Percentiles rank a stretch among this genome's conserved stretches.
These are phyloP conservation scores for Tremella fuciformis DNA, from an alignment of 768 basidiomycete species.

Conservation along the genomic window DNA sequence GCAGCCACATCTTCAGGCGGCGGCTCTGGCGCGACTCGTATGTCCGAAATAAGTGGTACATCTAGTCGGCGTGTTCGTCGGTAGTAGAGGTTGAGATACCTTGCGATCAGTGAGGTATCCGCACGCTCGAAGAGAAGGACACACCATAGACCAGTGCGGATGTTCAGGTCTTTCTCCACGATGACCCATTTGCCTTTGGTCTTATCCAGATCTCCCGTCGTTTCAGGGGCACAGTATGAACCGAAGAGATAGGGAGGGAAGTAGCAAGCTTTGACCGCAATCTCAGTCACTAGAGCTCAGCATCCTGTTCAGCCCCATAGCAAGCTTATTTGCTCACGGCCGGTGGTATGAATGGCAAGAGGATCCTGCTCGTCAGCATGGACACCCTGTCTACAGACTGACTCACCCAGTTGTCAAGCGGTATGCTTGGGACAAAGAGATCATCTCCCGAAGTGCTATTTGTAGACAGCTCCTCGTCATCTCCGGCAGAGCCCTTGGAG, in stretches of 20 bases:
- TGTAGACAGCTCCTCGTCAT: slow-evolving; percentile 66
- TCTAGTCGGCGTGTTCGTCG: slow-evolving; percentile 79
- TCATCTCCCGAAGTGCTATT: slow-evolving; percentile 10
- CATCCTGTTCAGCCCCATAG: background rate
- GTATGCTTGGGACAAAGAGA: slow-evolving; percentile 66
- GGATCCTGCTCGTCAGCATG: slow-evolving; percentile 57
- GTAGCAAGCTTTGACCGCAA: slow-evolving; percentile 67
- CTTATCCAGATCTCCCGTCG: slow-evolving; percentile 70
- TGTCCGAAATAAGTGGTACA: slow-evolving; percentile 71
- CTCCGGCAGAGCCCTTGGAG: slow-evolving; percentile 35
- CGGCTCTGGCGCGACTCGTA: slow-evolving; percentile 63
- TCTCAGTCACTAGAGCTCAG: slow-evolving; percentile 66
- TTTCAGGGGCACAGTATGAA: slow-evolving; percentile 66
- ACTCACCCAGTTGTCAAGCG: slow-evolving; percentile 66
- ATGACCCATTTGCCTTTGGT: slow-evolving; percentile 75
- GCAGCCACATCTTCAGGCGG: slow-evolving; percentile 56
- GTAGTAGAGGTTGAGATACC: slow-evolving; percentile 69
- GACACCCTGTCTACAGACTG: background rate
- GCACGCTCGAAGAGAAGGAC: slow-evolving; percentile 26
- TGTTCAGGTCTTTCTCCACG: slow-evolving; percentile 75
- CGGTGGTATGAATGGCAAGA: slow-evolving; percentile 71
- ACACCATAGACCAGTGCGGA: slow-evolving; percentile 60
- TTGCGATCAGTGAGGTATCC: background rate
- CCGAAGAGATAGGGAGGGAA: slow-evolving; percentile 58
- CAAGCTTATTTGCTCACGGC: slow-evolving; percentile 57